phyloP scores from a whole-genome alignment of 805 yeast genomes.

The Wickerhamia fluorescens region DNA sequence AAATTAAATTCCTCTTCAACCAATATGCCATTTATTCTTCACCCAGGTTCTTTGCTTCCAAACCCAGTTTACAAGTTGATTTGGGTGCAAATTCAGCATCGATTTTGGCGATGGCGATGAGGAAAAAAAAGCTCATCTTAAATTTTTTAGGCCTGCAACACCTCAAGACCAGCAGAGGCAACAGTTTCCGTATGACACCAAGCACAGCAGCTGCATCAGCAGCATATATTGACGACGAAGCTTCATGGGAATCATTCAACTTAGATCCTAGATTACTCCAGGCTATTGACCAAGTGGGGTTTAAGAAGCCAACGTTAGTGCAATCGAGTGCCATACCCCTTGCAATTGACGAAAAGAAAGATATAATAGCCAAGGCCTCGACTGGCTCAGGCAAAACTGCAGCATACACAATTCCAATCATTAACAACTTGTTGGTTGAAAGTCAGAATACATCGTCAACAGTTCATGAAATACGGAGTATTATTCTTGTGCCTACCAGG shows the following conservation, averaged over 20 bases:
- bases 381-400: conserved; percentile 97
- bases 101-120: too few species aligned
- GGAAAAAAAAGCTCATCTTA: too few species aligned
- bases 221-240: conserved; percentile 64
- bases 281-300: conserved; percentile 76
- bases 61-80: too few species aligned
- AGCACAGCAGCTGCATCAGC: conserved; percentile 45
- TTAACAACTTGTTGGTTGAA: conserved; percentile 61
- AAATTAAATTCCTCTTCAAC: too few species aligned
- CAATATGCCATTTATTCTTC: too few species aligned
- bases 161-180: too few species aligned
- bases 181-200: too few species aligned
- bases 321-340: conserved; percentile 90
- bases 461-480: conserved; percentile 39
- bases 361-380: conserved; percentile 86
- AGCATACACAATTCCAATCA: conserved; percentile 80
- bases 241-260: conserved; percentile 67
- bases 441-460: conserved; percentile 17
- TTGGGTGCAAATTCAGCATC: too few species aligned
- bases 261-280: conserved; percentile 79
- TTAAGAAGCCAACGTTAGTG: conserved; percentile 79
- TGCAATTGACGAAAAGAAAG: conserved; percentile 84
- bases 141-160: too few species aligned
- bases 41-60: too few species aligned
- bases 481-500: conserved; percentile 86